Percentiles rank a stretch among this genome's conserved stretches.
Evolutionary conservation across 805 yeast species (phyloP).

Genomic region (Kazachstania taianensis): DNA sequence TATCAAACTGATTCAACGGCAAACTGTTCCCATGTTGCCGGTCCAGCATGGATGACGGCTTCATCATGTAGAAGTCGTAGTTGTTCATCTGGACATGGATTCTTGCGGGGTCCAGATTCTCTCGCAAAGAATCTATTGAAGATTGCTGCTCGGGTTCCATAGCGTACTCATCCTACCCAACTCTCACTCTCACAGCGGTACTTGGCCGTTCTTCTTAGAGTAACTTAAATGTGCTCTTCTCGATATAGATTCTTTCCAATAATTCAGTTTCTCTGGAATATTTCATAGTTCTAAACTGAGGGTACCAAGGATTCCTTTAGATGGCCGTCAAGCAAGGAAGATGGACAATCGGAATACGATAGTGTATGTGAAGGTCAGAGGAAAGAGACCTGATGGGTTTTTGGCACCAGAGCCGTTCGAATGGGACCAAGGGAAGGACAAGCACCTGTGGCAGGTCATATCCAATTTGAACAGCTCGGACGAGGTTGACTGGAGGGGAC

Average conservation of each 20-base stretch:
- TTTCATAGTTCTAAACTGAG: background rate
- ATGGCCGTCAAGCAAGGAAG: background rate
- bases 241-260: no score
- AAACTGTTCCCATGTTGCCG: conserved; percentile 28
- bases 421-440: conserved; percentile 27
- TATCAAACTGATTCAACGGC: conserved; percentile 29
- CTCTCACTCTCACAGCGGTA: no score
- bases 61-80: conserved; percentile 55
- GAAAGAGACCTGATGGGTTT: conserved; percentile 32
- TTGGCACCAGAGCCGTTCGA: conserved; percentile 32
- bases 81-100: conserved; percentile 47
- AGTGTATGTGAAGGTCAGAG: conserved; percentile 37
- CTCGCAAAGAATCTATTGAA: background rate
- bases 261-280: no score
- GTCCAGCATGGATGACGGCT: conserved; percentile 44
- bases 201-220: no score
- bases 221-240: no score
- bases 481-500: conserved; percentile 23
- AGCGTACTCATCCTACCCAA: no score
- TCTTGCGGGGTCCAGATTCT: conserved; percentile 9
- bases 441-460: conserved; percentile 23
- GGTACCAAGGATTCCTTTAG: background rate
- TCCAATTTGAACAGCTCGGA: conserved; percentile 16
- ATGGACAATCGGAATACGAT: conserved; percentile 27
- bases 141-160: no score